Base-by-base conservation (phyloP, 495 filamentous ascomycete species). In the Hypoxylon trugodes region DNA sequence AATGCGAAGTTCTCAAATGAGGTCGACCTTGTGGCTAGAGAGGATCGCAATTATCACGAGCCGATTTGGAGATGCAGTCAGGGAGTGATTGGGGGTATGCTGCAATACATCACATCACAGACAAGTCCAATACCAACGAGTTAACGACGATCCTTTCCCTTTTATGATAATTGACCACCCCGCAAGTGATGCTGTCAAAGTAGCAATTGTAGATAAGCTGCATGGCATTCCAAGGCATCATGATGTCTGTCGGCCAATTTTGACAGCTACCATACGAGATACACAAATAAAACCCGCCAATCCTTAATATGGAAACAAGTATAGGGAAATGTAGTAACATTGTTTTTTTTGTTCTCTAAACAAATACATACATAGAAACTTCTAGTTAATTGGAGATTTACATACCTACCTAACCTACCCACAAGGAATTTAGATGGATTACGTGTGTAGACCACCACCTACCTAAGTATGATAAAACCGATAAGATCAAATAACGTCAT, bases 401-500 rank as follows among this genome's bases (percentile, higher is more conserved):
- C n/a, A n/a, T n/a, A n/a, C n/a, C n/a, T n/a, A n/a, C n/a, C n/a
- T n/a, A n/a, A n/a, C n/a, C n/a, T n/a, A n/a, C n/a, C n/a, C n/a
- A n/a, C n/a, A n/a, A n/a, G n/a, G n/a, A n/a, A n/a, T n/a, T n/a
- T n/a, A n/a, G n/a, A n/a, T n/a, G n/a, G n/a, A 63, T 63, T 63
- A 56, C 59, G 59, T 63, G 56, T 37, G 57, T 16, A 15, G 4
- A 25, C 24, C 13, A 30, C n/a, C 8, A 15, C 15, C 16, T 33
- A 35, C 7, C 12, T 15, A 28, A 21, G 42, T 30, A 12, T 16
- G 9, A 8, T 15, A 48, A 24, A 32, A 53, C 30, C 40, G 55
- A 66, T 56, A 66, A 66, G 51, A 43, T 52, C 13, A 32, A 47
- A 66, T 58, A 58, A 61, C 63, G 57, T 66, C 56, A 66, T 66